These are phyloP conservation scores for Trebouxia sp. DNA, from an alignment of 139 green algal genomes.

Conservation along the genomic window DNA sequence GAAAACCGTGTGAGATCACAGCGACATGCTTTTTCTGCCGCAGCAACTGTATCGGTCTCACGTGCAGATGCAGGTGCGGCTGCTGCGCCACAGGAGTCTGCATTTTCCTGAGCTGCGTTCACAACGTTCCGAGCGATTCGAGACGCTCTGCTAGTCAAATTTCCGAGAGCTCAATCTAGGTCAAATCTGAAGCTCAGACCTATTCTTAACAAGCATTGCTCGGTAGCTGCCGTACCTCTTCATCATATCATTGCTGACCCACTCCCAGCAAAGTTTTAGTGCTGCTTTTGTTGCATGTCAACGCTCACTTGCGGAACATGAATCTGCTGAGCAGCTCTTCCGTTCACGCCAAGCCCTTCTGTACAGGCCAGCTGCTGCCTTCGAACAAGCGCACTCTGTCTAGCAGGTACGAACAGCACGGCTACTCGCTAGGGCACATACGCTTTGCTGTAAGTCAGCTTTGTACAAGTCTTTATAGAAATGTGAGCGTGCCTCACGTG, in stretches of 20 bases:
- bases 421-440: too few relatives aligned
- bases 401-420: not conserved
- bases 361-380: not conserved
- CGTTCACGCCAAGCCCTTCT: not conserved
- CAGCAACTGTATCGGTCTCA: too few relatives aligned
- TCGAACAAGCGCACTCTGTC: not conserved
- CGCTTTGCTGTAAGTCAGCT: too few relatives aligned
- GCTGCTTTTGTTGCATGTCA: too few relatives aligned
- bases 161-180: slow-evolving; percentile 12
- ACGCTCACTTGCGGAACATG: not conserved
- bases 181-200: not conserved
- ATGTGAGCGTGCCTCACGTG: not conserved
- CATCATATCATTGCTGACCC: too few relatives aligned
- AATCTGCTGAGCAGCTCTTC: not conserved
- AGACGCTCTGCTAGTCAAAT: too few relatives aligned
- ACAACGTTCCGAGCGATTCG: too few relatives aligned
- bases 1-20: too few relatives aligned
- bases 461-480: not conserved
- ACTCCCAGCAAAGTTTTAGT: too few relatives aligned
- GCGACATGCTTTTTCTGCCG: too few relatives aligned
- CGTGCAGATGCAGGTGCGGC: not conserved
- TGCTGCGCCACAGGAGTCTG: not conserved
- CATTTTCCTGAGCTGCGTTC: too few relatives aligned
- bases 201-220: not conserved
- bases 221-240: not conserved